A percentile compares a stretch with the other conserved stretches of the same genome.
Conservation (phyloP, 179 eudicot genomes). For the Carnegiea gigantea region DNA sequence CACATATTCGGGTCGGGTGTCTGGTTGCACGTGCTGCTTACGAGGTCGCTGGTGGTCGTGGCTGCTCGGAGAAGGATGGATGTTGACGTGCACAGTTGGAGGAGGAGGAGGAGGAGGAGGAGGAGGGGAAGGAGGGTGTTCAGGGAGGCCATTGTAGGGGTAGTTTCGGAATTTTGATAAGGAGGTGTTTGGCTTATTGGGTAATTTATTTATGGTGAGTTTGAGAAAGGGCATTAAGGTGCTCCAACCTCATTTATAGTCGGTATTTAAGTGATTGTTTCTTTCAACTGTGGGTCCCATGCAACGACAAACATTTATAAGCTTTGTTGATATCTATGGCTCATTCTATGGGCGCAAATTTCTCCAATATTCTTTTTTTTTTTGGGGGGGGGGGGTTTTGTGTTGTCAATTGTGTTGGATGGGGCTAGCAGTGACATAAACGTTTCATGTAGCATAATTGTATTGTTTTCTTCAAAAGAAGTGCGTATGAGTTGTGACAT, state of each 20-base stretch:
- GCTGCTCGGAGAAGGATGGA: not conserved
- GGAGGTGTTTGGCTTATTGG: not conserved
- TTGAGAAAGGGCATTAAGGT: not conserved
- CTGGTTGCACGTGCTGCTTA: constrained; percentile 28
- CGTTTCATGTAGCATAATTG: too few relatives aligned
- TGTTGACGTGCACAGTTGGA: too few relatives aligned
- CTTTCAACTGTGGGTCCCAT: constrained; percentile 1
- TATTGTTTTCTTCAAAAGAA: too few relatives aligned
- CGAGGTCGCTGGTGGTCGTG: constrained; percentile 31
- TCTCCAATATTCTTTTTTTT: not conserved
- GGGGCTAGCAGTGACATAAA: too few relatives aligned
- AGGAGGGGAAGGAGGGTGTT: not conserved
- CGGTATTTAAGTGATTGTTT: not conserved
- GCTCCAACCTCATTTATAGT: not conserved
- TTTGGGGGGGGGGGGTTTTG: not conserved
- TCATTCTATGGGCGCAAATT: constrained; percentile 2
- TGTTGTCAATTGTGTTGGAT: too few relatives aligned
- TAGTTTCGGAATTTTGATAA: not conserved
- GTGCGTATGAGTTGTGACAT: too few relatives aligned
- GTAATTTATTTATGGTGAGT: not conserved
- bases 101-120: not conserved
- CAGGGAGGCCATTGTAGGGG: not conserved
- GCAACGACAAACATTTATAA: not conserved
- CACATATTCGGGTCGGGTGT: constrained; percentile 41
- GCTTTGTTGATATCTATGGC: not conserved